Percentiles rank a stretch among this genome's conserved stretches.
Conservation (phyloP, 345 rosid species). For the Eucalyptus globulus region DNA sequence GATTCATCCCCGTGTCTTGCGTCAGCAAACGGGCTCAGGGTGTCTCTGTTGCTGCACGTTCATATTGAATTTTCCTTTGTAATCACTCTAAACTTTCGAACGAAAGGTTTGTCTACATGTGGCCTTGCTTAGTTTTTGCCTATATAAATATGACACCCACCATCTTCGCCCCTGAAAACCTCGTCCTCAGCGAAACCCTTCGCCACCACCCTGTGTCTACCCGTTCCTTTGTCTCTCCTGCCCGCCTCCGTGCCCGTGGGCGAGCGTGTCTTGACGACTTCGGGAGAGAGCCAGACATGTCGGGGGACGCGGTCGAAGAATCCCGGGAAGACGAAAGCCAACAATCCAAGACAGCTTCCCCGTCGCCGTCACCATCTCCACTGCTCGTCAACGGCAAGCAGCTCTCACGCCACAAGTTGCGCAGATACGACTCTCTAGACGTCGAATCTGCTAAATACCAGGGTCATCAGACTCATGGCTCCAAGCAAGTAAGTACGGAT, state of each 20-base stretch:
- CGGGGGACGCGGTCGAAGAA: background rate
- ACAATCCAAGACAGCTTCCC: background rate
- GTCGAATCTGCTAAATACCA: slow-evolving; percentile 18
- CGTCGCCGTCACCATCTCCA: background rate
- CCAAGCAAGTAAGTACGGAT: slow-evolving; percentile 1
- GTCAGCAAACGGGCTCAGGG: background rate
- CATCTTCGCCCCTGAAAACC: background rate
- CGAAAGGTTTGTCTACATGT: background rate
- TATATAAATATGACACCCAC: background rate
- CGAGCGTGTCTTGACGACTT: background rate
- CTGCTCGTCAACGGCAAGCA: background rate
- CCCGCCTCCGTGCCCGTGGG: background rate
- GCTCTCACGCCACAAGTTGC: slow-evolving; percentile 2
- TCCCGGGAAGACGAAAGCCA: background rate
- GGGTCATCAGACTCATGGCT: background rate
- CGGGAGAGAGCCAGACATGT: background rate
- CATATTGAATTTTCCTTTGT: background rate
- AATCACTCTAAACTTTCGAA: background rate
- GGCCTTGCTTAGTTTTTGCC: background rate
- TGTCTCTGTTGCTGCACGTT: background rate
- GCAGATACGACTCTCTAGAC: slow-evolving; percentile 28
- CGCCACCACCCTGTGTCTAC: background rate
- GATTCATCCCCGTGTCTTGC: background rate
- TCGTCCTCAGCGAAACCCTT: background rate
- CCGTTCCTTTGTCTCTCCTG: background rate